These are phyloP conservation scores for Neltuma alba DNA, from an alignment of 306 rosid species.

Conservation along the genomic window DNA sequence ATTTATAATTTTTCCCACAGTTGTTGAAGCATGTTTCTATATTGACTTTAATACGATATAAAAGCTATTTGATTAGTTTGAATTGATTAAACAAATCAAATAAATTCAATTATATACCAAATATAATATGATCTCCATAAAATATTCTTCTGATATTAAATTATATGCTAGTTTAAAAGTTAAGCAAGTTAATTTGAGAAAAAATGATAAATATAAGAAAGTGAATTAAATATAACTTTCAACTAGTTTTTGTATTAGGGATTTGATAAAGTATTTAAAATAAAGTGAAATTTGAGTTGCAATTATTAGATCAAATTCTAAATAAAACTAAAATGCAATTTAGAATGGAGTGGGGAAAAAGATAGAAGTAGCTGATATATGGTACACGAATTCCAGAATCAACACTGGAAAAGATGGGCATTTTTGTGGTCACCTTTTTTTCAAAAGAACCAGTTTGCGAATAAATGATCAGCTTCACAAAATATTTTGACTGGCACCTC, in stretches of 20 bases:
- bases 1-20: background rate
- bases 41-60: too few relatives aligned
- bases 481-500: constrained; percentile 50
- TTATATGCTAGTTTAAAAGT: too few relatives aligned
- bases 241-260: too few relatives aligned
- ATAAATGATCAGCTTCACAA: constrained; percentile 9
- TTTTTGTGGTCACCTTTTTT: background rate
- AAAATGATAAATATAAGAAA: too few relatives aligned
- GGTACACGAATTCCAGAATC: background rate
- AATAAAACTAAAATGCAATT: background rate
- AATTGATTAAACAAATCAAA: too few relatives aligned
- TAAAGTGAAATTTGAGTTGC: background rate
- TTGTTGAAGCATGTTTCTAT: background rate
- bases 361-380: too few relatives aligned
- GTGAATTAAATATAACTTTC: too few relatives aligned
- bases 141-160: too few relatives aligned
- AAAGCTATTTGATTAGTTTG: too few relatives aligned
- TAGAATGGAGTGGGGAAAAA: background rate
- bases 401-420: background rate
- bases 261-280: background rate
- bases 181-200: too few relatives aligned
- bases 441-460: background rate
- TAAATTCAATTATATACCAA: too few relatives aligned
- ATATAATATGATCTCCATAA: too few relatives aligned
- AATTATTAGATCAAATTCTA: background rate